Evolutionary conservation across 176 grass and related monocot genomes (phyloP).

Genomic region (Zoysia pacifica): DNA sequence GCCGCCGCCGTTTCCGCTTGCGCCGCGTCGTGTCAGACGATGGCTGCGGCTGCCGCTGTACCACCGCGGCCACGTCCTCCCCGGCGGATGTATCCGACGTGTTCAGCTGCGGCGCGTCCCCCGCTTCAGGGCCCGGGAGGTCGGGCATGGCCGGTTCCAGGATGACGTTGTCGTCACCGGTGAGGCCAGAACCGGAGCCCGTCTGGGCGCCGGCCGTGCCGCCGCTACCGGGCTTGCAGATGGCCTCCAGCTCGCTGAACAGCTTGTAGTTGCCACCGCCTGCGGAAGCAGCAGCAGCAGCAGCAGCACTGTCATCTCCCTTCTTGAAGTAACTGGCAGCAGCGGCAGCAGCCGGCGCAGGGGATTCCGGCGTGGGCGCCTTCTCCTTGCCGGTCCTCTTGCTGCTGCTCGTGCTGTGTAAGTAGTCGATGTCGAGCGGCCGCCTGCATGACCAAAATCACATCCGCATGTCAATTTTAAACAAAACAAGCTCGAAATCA

Average conservation of each 20-base stretch:
- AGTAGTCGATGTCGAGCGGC: slow-evolving; percentile 91
- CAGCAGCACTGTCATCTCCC: slow-evolving; percentile 30
- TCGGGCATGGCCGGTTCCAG: slow-evolving; percentile 44
- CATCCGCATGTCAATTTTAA: background rate
- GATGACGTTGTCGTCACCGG: slow-evolving; percentile 72
- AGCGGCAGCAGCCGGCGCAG: background rate
- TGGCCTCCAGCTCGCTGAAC: slow-evolving; percentile 96
- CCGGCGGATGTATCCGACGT: slow-evolving; percentile 73
- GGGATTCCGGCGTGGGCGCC: slow-evolving; percentile 46
- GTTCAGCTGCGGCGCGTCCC: slow-evolving; percentile 19
- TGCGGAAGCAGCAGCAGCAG: background rate
- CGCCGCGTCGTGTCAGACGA: slow-evolving; percentile 27
- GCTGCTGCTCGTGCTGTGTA: slow-evolving; percentile 75
- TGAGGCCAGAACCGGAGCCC: slow-evolving; percentile 85
- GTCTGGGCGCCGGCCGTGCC: slow-evolving; percentile 54
- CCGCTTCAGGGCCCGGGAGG: slow-evolving; percentile 17
- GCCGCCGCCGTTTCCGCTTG: slow-evolving; percentile 68
- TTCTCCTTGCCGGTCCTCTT: slow-evolving; percentile 75
- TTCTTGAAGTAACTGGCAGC: slow-evolving; percentile 65
- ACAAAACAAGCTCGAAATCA: too few relatives aligned
- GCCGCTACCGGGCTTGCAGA: slow-evolving; percentile 84
- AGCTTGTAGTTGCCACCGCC: slow-evolving; percentile 87
- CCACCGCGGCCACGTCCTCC: slow-evolving; percentile 62
- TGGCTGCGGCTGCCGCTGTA: slow-evolving; percentile 19
- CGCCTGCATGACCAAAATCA: slow-evolving; percentile 48